Evolutionary conservation across 2,329 filamentous ascomycete species (phyloP).

Genomic region (Exophiala viscosa): DNA sequence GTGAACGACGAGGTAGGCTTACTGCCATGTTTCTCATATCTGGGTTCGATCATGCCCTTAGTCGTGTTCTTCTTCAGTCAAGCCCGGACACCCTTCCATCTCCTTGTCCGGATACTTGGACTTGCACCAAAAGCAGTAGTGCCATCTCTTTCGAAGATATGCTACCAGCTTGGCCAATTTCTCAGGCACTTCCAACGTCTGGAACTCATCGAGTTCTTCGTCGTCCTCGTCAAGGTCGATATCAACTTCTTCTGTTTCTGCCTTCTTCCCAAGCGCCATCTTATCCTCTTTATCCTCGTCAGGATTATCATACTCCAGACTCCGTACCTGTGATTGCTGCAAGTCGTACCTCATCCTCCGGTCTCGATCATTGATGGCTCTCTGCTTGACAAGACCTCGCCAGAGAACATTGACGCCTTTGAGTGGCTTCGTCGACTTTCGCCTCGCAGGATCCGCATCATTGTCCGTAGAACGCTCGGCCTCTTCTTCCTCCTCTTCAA

Average conservation of each 20-base stretch:
- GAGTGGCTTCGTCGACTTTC: conserved; percentile 49
- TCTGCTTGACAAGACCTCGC: conserved; percentile 66
- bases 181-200: conserved; percentile 63
- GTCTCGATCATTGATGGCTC: conserved; percentile 68
- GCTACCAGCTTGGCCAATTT: conserved; percentile 63
- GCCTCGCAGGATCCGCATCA: conserved; percentile 3
- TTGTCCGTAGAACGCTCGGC: conserved; percentile 21
- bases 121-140: conserved; percentile 98
- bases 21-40: not conserved
- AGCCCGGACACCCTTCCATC: conserved; percentile 86
- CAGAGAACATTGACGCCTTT: conserved; percentile 74
- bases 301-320: conserved; percentile 65
- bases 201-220: conserved; percentile 73
- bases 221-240: conserved; percentile 75
- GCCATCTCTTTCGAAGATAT: conserved; percentile 66
- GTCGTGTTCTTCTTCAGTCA: conserved; percentile 78
- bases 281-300: conserved; percentile 71
- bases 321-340: conserved; percentile 57
- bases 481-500: conserved; percentile 52
- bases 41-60: conserved; percentile 36
- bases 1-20: no score
- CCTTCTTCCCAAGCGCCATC: conserved; percentile 54
- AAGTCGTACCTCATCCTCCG: conserved; percentile 62
- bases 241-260: conserved; percentile 48
- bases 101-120: conserved; percentile 64